Evolutionary conservation across 306 rosid genomes (phyloP), one percentile per base, ranked within the genome.

Genomic region (Acacia acuminata): DNA sequence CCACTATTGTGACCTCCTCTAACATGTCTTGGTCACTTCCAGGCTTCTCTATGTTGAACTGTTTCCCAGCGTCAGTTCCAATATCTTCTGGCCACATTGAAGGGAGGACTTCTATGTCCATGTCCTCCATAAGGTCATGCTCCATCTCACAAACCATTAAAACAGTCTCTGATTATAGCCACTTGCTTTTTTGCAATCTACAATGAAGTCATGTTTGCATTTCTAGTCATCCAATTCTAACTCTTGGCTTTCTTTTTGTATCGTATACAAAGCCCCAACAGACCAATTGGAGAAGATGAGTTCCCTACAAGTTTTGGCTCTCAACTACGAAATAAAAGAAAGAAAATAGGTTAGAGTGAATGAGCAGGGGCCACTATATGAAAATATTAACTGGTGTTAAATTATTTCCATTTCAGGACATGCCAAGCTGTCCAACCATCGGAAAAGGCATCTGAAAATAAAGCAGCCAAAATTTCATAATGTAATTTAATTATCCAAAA

Each of bases 11-110:
- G 51, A 94, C 97, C 78, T 94, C 95, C 82, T 92, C 92, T 79
- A 94, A 84, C 98, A 94, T 90, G 83, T 94, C 98, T 74, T 90
- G 89, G 83, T 92, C 98, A 70, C 38, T 85, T 79, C 94, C 90
- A 43, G 98, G 97, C 81, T 85, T 86, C 78, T 94, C 98, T 50
- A 94, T 89, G 40, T 94, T 94, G 76, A 94, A 94, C 73, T 92
- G 98, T 70, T 90, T 94, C 17, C 93, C 92, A 40, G 83, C 90
- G 16, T 92, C 92, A 22, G 82, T 78, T 40, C 89, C 92, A 40
- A 92, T 86, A 78, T 94, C 98, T 75, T 94, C 98, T n/a, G 98
- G 98, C 98, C 98, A 94, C 98, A 94, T 94, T 6, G 98, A 94
- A 79, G 93, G 79, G 32, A 94, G 90, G 77, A 70, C 85, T 82